A percentile compares a stretch with the other conserved stretches of the same genome.
These are phyloP conservation scores for Diaporthe eres DNA, from an alignment of 2,329 filamentous ascomycete species.

Conservation along the genomic window DNA sequence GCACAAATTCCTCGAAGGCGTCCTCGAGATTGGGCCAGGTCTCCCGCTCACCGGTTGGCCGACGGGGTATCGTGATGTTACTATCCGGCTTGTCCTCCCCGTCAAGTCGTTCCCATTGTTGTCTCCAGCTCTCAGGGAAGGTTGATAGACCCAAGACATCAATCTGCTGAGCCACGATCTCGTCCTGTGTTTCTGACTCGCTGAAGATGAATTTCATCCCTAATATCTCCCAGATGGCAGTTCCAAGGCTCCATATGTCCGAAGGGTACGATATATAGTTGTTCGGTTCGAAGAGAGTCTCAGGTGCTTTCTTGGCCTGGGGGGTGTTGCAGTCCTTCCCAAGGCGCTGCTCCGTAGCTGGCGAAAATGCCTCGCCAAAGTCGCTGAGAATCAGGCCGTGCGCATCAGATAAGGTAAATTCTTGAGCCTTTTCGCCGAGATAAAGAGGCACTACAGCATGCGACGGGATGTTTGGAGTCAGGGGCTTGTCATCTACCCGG, in stretches of 20 bases:
- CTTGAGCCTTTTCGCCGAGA: conserved; percentile 49
- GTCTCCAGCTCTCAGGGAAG: background rate
- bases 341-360: conserved; percentile 43
- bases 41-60: conserved; percentile 38
- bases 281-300: conserved; percentile 2
- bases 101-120: conserved; percentile 11
- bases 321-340: conserved; percentile 45
- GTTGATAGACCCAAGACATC: conserved; percentile 41
- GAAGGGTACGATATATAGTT: background rate
- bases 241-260: conserved; percentile 46
- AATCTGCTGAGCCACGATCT: conserved; percentile 45
- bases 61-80: background rate
- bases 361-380: conserved; percentile 52
- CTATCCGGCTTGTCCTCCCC: background rate
- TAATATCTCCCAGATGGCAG: conserved; percentile 46
- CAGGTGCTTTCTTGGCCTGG: conserved; percentile 34
- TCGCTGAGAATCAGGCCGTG: conserved; percentile 50
- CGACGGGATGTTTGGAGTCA: background rate
- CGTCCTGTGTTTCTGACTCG: conserved; percentile 42
- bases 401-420: conserved; percentile 49
- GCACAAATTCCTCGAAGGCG: conserved; percentile 48
- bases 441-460: conserved; percentile 16
- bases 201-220: conserved; percentile 46
- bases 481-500: conserved; percentile 10
- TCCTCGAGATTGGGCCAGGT: conserved; percentile 46